A percentile compares a stretch with the other conserved stretches of the same genome.
These are phyloP conservation scores for Penicillium paneum DNA, from an alignment of 2,329 filamentous ascomycete genomes.

Conservation along the genomic window DNA sequence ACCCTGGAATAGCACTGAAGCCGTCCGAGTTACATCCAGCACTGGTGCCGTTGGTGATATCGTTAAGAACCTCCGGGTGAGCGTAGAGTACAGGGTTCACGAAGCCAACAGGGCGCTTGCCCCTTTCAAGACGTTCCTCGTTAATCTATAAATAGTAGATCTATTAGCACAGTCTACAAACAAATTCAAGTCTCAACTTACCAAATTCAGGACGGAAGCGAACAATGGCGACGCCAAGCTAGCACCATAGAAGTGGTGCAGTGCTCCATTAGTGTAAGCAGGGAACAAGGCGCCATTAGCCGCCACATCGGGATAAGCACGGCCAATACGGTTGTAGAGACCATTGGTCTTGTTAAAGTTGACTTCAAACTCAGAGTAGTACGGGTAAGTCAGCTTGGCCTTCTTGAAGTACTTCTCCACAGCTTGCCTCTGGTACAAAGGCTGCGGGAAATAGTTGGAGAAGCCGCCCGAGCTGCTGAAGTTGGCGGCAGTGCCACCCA, in stretches of 20 bases:
- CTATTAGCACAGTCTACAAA: neutral
- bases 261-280: constrained; percentile 17
- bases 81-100: constrained; percentile 48
- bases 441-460: constrained; percentile 46
- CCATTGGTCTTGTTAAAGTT: constrained; percentile 38
- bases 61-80: constrained; percentile 36
- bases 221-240: constrained; percentile 31
- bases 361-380: constrained; percentile 33
- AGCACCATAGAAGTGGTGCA: constrained; percentile 26
- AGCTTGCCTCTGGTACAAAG: constrained; percentile 42
- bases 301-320: constrained; percentile 51
- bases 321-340: constrained; percentile 45
- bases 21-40: constrained; percentile 29
- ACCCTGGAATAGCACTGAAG: constrained; percentile 27
- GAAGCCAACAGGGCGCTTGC: constrained; percentile 52
- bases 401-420: constrained; percentile 44
- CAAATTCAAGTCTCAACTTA: constrained; percentile 9
- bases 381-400: constrained; percentile 30
- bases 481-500: constrained; percentile 24
- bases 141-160: constrained; percentile 37
- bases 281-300: constrained; percentile 42
- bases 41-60: constrained; percentile 42
- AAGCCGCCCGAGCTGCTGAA: constrained; percentile 48
- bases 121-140: constrained; percentile 47
- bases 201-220: constrained; percentile 31